Percentiles rank a stretch among this genome's conserved stretches.
phyloP scores from a whole-genome alignment of 352 stramenopile genomes.

The Nothophytophthora sp. region DNA sequence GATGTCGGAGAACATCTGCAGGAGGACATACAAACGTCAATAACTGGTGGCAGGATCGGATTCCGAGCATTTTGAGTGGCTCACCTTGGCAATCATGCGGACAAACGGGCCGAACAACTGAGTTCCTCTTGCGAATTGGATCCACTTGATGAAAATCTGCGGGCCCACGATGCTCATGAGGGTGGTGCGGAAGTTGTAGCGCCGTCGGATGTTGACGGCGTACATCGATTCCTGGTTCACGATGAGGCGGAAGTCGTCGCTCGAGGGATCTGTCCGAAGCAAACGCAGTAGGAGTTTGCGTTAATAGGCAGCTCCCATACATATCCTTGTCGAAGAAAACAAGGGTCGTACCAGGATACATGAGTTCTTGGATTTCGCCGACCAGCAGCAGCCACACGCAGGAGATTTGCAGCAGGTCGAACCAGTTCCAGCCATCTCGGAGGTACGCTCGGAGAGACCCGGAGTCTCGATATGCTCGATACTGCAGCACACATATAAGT shows the following conservation, averaged over 20 bases:
- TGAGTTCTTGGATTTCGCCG: slow-evolving; percentile 49
- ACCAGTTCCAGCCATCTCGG: slow-evolving; percentile 77
- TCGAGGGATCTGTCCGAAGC: slow-evolving; percentile 4
- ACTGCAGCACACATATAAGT: slow-evolving; percentile 9
- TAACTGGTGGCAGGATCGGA: neutral
- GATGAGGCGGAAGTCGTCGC: slow-evolving; percentile 49
- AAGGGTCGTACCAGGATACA: slow-evolving; percentile 23
- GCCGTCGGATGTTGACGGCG: slow-evolving; percentile 46
- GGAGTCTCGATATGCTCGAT: slow-evolving; percentile 45
- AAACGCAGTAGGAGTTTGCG: neutral
- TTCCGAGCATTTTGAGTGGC: neutral
- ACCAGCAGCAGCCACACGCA: slow-evolving; percentile 70
- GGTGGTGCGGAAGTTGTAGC: slow-evolving; percentile 75
- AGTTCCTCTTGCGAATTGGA: slow-evolving; percentile 77
- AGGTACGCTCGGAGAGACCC: slow-evolving; percentile 64
- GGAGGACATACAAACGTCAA: neutral
- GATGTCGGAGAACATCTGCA: slow-evolving; percentile 84
- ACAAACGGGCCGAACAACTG: slow-evolving; percentile 71
- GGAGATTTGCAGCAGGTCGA: slow-evolving; percentile 69
- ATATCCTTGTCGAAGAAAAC: too few relatives aligned
- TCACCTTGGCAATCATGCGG: slow-evolving; percentile 85
- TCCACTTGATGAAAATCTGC: slow-evolving; percentile 83
- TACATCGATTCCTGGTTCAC: slow-evolving; percentile 72
- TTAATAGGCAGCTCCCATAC: too few relatives aligned
- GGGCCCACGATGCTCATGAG: slow-evolving; percentile 79